These are phyloP conservation scores for Beauveria australis DNA, from an alignment of 2,329 filamentous ascomycete genomes.

Conservation along the genomic window DNA sequence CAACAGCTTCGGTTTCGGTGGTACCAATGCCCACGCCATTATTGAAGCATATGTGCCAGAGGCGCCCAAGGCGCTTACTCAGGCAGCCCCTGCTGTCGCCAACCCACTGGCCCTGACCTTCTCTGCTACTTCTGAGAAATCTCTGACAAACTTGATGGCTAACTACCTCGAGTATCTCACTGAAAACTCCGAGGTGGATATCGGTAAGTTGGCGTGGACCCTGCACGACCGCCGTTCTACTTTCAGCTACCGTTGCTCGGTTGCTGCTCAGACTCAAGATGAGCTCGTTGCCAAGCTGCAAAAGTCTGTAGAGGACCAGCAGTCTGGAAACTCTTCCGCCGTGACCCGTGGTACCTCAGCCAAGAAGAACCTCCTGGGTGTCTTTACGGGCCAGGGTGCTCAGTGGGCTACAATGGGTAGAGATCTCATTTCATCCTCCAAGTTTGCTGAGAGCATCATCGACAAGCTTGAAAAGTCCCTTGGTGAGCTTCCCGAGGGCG, in stretches of 20 bases:
- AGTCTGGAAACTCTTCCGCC: constrained; percentile 13
- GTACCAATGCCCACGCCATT: constrained; percentile 31
- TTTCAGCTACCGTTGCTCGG: constrained; percentile 13
- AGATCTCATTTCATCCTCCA: constrained; percentile 18
- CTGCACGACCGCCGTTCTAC: constrained; percentile 13
- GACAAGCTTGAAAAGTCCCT: constrained; percentile 19
- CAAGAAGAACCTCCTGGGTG: constrained; percentile 10
- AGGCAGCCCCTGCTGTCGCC: constrained; percentile 2
- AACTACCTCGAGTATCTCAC: constrained; percentile 10
- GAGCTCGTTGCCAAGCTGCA: constrained; percentile 11
- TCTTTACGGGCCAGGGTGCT: constrained; percentile 28
- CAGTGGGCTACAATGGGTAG: constrained; percentile 26
- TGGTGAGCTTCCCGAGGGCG: constrained; percentile 12
- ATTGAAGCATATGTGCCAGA: constrained; percentile 22
- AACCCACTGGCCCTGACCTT: constrained; percentile 8
- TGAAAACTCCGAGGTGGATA: constrained; percentile 9
- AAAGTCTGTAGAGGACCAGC: constrained; percentile 8
- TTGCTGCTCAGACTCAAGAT: constrained; percentile 11
- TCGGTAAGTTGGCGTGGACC: constrained; percentile 15
- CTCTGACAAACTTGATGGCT: constrained; percentile 5
- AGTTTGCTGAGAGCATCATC: constrained; percentile 10
- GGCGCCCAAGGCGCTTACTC: constrained; percentile 22
- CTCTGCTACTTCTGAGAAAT: constrained; percentile 10
- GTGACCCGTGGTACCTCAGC: constrained; percentile 8
- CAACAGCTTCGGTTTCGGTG: constrained; percentile 36